Base-by-base conservation (phyloP, 345 rosid genomes). In the Physaria fendleri region DNA sequence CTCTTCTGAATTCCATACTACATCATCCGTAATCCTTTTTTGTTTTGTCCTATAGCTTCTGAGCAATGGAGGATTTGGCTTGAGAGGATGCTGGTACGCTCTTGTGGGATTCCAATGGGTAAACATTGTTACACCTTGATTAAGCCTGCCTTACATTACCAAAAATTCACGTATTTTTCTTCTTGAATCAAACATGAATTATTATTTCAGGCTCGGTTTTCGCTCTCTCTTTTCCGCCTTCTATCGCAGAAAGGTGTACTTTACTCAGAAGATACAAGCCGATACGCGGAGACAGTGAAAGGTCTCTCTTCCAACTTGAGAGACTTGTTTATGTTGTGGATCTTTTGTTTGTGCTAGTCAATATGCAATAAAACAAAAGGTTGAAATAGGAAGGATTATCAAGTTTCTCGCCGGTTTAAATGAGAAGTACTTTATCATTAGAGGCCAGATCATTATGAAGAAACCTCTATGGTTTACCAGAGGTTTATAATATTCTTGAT, bases 31-130 rank as follows among this genome's bases (percentile, higher is more conserved):
- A 46, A 38, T 29, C 18, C 49, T 47, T 29, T 20, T 25, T 34
- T 51, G 43, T 63, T 48, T 64, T 54, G 40, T 17, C 59, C 20
- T 29, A 79, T 17, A 85, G 96, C 46, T 83, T 46, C 74, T 75
- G 63, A 77, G 73, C 65, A 75, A 73, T 21, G 75, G 66, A 71
- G 90, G 88, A 42, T 82, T 70, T 22, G 90, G 96, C 28, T 72
- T 85, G 74, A 62, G 74, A 30, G 88, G 87, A 65, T 83, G 85
- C 73, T 85, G 94, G 96, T 83, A 34, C 13, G 68, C 78, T 5
- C 83, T 85, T 18, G 73, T 80, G 11, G 90, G 83, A 56, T 88
- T 88, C 64, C 94, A 80, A 64, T 85, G 85, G 96, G 96, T 85
- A 85, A 74, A 75, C 35, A 8, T 2, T 42, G 15, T 62, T 39